Base-by-base conservation (phyloP, 306 rosid genomes). In the Astragalus glycyphyllos region DNA sequence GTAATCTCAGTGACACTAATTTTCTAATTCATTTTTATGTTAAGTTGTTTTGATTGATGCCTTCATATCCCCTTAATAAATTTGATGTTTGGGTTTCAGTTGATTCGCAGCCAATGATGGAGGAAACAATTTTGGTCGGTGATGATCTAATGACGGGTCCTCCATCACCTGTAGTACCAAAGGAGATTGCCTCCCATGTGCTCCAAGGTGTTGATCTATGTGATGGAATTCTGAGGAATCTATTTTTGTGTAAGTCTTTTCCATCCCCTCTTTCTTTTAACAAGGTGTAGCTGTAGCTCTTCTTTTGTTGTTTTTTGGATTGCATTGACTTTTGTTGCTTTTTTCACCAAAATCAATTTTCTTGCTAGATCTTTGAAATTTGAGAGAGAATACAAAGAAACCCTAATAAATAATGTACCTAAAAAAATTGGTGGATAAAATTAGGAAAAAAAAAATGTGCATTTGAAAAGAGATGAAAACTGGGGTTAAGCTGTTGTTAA, bases 101-200 rank as follows among this genome's bases (percentile, higher is more conserved):
- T 23, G 99, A 90, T 88, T 80, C 97, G 11, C 91, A 91, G 77
- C 92, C 96, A 74, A 82, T 79, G 37, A 89, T 89, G 99, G 99
- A 94, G 71, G 99, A 94, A 73, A 94, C 96, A 13, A 90, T 91
- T 75, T 77, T 91, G 89, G 97, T 91, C 10, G 99, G 97, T 2
- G 97, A 94, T 80, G 97, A 94, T 84, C 80, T 94, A 61, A 94
- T 94, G 95, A 83, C 13, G 80, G 97, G 96, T 38, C 96, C 92
- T 16, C 99, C 99, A 9, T 89, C 99, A 58, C 99, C 97, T 55
- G 47, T 87, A 60, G 90, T 94, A 53, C 99, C 99, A 38, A 86
- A 82, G 0, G 97, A 91, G 81, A 95, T 95, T 64, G 96, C 99
- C 14, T 87, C 97, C 23, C 96, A 94, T 79, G 99, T 94, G 29